A percentile compares a stretch with the other conserved stretches of the same genome.
Evolutionary conservation across 139 green algal species (phyloP).

Genomic region (Edaphochlamys debaryana): DNA sequence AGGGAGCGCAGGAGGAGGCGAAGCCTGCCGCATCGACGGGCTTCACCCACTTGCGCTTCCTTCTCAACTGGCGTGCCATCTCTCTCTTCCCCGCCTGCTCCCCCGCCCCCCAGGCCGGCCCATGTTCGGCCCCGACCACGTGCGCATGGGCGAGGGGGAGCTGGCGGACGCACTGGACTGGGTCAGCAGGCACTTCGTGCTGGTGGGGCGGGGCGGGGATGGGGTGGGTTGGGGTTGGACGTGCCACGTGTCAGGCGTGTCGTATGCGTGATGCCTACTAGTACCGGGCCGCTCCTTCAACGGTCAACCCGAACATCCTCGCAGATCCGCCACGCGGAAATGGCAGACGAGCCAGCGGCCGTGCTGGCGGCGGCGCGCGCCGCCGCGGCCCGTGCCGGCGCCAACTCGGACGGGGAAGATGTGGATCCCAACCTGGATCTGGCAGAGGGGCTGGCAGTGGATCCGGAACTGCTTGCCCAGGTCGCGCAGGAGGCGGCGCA

Average conservation of each 20-base stretch:
- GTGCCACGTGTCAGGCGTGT: no score
- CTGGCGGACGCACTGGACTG: constrained; percentile 77
- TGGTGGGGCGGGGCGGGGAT: no score
- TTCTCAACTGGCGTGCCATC: no score
- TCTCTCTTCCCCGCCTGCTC: no score
- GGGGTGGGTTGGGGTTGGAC: no score
- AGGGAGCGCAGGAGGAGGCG: no score
- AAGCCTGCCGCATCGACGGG: no score
- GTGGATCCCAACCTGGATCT: background rate
- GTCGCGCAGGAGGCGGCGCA: background rate
- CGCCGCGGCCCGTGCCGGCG: background rate
- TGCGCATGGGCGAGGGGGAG: constrained; percentile 61
- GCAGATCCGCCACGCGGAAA: constrained; percentile 65
- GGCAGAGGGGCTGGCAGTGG: background rate
- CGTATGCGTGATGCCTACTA: no score
- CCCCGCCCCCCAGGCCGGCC: constrained; percentile 10
- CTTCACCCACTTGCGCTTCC: no score
- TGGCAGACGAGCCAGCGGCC: constrained; percentile 4
- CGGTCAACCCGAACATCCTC: no score
- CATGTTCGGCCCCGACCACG: constrained; percentile 47
- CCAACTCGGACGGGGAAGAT: background rate
- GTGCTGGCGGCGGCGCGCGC: background rate
- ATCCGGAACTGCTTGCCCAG: background rate
- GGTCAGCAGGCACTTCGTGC: constrained; percentile 82
- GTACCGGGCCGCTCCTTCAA: no score